Percentiles rank a stretch among this genome's conserved stretches.
phyloP scores from a whole-genome alignment of 768 basidiomycete species.

The Russula emetica region DNA sequence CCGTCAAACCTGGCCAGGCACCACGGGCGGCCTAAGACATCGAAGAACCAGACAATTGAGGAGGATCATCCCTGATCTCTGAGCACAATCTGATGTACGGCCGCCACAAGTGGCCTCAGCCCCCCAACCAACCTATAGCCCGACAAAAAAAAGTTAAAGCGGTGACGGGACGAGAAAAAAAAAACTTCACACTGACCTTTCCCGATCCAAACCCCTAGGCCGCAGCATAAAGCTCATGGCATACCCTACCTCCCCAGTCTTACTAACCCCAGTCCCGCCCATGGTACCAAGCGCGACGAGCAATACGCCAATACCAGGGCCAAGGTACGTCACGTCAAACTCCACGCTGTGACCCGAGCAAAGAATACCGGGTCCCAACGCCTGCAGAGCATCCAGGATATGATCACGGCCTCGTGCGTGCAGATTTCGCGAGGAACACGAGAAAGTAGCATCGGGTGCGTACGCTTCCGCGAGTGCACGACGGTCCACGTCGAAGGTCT shows the following conservation, averaged over 20 bases:
- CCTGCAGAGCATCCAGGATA: slow-evolving; percentile 3
- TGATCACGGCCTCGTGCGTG: slow-evolving; percentile 12
- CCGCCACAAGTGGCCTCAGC: slow-evolving; percentile 16
- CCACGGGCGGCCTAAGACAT: neutral
- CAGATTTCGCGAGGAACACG: slow-evolving; percentile 14
- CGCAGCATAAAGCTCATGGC: slow-evolving; percentile 22
- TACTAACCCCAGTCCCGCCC: neutral
- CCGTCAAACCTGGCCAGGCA: too few relatives aligned
- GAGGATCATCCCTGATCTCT: neutral
- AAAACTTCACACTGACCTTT: neutral
- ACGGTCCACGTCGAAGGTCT: slow-evolving; percentile 20
- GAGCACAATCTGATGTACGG: slow-evolving; percentile 19
- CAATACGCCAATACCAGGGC: slow-evolving; percentile 7
- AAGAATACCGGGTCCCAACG: slow-evolving; percentile 7
- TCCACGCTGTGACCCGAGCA: slow-evolving; percentile 6
- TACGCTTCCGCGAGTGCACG: slow-evolving; percentile 15
- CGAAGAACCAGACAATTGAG: neutral
- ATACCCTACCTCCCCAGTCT: neutral
- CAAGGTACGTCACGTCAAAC: slow-evolving; percentile 17
- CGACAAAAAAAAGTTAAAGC: neutral
- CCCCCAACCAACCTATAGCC: neutral
- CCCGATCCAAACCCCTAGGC: neutral
- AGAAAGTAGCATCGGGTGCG: slow-evolving; percentile 16
- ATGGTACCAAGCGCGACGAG: slow-evolving; percentile 17
- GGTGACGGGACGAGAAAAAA: neutral